These are phyloP conservation scores for Wickerhamomyces tratensis DNA, from an alignment of 805 yeast genomes.

Conservation along the genomic window DNA sequence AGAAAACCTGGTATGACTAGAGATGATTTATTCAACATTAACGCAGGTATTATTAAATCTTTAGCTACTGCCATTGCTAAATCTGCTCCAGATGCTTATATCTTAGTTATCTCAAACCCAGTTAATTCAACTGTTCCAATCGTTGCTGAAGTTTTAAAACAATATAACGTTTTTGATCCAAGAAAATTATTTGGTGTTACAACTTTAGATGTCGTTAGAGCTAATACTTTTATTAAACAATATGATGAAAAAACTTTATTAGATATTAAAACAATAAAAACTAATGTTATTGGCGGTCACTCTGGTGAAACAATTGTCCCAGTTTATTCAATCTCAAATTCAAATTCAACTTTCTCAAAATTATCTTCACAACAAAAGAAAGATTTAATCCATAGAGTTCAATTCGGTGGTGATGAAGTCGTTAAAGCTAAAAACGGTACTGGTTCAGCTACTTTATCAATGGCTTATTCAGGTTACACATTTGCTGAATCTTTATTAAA, in stretches of 20 bases:
- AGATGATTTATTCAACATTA: constrained; percentile 78
- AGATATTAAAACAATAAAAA: constrained; percentile 22
- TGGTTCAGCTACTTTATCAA: constrained; percentile 91
- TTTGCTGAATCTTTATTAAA: constrained; percentile 45
- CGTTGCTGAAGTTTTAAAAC: constrained; percentile 69
- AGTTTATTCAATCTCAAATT: constrained; percentile 41
- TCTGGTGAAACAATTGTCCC: constrained; percentile 95
- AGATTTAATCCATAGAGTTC: constrained; percentile 77
- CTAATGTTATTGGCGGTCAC: constrained; percentile 90
- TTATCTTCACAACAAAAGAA: constrained; percentile 26
- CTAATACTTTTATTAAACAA: constrained; percentile 53
- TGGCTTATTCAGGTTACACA: constrained; percentile 90
- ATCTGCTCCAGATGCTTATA: constrained; percentile 63
- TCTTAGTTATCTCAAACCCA: constrained; percentile 84
- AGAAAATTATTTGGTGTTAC: constrained; percentile 79
- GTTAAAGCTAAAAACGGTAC: constrained; percentile 91
- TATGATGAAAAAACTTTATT: constrained; percentile 63
- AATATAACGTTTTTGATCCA: constrained; percentile 60
- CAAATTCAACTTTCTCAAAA: constrained; percentile 9
- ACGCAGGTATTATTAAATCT: constrained; percentile 70
- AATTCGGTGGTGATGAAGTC: constrained; percentile 95
- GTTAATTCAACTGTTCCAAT: constrained; percentile 91
- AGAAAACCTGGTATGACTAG: constrained; percentile 94
- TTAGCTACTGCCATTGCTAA: constrained; percentile 70
- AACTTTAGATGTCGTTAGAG: constrained; percentile 78